Conservation (phyloP, 2,329 filamentous ascomycete species). For the Pseudogymnoascus sp. region DNA sequence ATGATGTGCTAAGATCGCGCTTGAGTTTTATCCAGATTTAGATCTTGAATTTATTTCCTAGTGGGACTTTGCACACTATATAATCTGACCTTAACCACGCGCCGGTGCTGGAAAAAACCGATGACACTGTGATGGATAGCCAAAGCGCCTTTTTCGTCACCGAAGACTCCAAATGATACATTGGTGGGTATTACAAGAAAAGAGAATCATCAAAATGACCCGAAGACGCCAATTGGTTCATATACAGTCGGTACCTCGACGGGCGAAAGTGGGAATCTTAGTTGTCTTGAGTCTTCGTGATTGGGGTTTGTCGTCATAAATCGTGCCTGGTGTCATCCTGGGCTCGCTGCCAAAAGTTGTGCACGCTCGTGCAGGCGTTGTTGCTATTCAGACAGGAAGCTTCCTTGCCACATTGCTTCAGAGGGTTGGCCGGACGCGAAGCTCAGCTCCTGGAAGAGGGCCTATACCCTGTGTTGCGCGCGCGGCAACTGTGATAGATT, state of each 20-base stretch:
- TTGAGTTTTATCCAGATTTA: not conserved
- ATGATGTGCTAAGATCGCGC: not conserved
- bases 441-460: not conserved
- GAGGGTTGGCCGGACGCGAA: not conserved
- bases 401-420: conserved; percentile 1
- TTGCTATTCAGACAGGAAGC: not conserved
- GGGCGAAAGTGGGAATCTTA: not conserved
- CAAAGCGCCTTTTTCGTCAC: not conserved
- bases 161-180: not conserved
- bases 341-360: not conserved
- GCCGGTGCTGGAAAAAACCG: not conserved
- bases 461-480: not conserved
- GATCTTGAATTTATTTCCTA: not conserved
- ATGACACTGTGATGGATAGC: not conserved
- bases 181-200: not conserved
- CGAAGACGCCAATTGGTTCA: not conserved
- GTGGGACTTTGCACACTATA: not conserved
- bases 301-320: not conserved
- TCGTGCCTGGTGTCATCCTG: not conserved
- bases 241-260: not conserved
- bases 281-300: not conserved
- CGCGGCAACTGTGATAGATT: conserved; percentile 3
- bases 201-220: not conserved
- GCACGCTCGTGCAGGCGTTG: not conserved
- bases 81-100: not conserved